phyloP scores from a whole-genome alignment of 2,329 filamentous ascomycete species.

The Fusarium sp. region DNA sequence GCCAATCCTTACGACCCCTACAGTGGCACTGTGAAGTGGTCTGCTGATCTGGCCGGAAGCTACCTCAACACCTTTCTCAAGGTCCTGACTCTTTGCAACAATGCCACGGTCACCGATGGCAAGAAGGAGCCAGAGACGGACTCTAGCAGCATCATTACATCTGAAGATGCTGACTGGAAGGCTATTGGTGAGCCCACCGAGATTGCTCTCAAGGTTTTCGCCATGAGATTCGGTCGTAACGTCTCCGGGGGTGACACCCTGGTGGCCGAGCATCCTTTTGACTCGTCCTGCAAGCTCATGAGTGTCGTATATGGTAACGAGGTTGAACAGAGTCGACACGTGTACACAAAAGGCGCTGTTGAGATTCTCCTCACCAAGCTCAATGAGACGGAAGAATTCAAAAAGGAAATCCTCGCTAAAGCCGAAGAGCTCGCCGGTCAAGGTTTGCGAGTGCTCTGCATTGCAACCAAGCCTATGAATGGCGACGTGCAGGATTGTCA shows the following conservation, averaged over 20 bases:
- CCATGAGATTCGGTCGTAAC: constrained; percentile 74
- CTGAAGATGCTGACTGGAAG: constrained; percentile 65
- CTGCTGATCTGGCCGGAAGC: constrained; percentile 57
- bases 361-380: constrained; percentile 70
- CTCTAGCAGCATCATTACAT: constrained; percentile 64
- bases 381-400: constrained; percentile 63
- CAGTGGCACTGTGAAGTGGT: constrained; percentile 67
- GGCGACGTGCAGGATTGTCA: constrained; percentile 56
- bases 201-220: constrained; percentile 81
- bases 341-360: constrained; percentile 72
- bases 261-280: constrained; percentile 79
- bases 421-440: constrained; percentile 72
- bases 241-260: constrained; percentile 63
- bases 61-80: constrained; percentile 65
- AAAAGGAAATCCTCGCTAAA: constrained; percentile 62
- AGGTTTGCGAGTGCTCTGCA: constrained; percentile 78
- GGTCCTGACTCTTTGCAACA: constrained; percentile 75
- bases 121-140: constrained; percentile 64
- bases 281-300: constrained; percentile 82
- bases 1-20: constrained; percentile 74
- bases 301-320: constrained; percentile 73
- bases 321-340: constrained; percentile 55
- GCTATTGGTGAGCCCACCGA: constrained; percentile 79
- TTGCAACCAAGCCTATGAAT: constrained; percentile 68
- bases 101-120: constrained; percentile 64